Conservation (phyloP, 148 eudicot species). For the Linanthus parryae region DNA sequence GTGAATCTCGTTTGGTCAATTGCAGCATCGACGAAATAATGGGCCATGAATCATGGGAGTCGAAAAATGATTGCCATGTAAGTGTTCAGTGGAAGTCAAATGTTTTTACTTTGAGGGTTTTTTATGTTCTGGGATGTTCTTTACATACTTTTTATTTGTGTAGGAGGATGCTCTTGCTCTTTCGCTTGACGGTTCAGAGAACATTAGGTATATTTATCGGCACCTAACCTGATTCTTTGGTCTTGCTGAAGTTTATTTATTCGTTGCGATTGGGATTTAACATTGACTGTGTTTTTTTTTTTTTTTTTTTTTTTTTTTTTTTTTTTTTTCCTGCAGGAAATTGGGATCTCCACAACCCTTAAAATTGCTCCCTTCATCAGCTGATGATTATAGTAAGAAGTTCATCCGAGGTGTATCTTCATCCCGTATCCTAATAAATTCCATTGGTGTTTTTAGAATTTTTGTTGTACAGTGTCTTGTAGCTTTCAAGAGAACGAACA, state of each 20-base stretch:
- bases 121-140: neutral
- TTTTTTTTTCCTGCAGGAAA: slow-evolving; percentile 44
- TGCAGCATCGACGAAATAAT: slow-evolving; percentile 79
- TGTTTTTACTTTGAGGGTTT: neutral
- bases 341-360: slow-evolving; percentile 48
- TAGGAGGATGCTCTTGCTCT: slow-evolving; percentile 40
- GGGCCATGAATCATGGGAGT: slow-evolving; percentile 59
- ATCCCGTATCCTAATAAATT: slow-evolving; percentile 65
- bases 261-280: slow-evolving; percentile 1
- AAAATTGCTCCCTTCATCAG: slow-evolving; percentile 63
- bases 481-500: slow-evolving; percentile 4
- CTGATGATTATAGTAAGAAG: slow-evolving; percentile 78
- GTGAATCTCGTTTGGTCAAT: neutral
- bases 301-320: too few species aligned
- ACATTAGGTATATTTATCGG: slow-evolving; percentile 33
- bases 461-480: neutral
- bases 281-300: too few species aligned
- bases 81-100: slow-evolving; percentile 18
- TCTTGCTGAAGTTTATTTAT: too few species aligned
- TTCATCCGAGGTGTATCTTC: slow-evolving; percentile 48
- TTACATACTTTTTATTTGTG: slow-evolving; percentile 13
- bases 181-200: slow-evolving; percentile 24
- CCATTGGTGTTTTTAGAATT: neutral
- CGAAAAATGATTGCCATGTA: slow-evolving; percentile 42
- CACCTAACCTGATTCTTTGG: too few species aligned